phyloP scores from a whole-genome alignment of 768 basidiomycete species.

The Antrodiella citrinella region DNA sequence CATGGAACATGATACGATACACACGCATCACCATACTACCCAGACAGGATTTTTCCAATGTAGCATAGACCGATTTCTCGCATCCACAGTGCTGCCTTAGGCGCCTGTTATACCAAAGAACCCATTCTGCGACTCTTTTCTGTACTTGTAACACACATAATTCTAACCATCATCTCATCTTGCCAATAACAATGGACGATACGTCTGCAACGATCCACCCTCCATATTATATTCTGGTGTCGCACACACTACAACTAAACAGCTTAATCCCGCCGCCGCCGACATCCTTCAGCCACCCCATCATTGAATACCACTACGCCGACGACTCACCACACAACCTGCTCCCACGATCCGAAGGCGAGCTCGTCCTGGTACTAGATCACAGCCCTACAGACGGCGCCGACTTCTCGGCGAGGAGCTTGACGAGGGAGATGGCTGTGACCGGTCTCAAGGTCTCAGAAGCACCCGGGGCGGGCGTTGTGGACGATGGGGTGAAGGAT shows the following conservation, averaged over 20 bases:
- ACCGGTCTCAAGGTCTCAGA: slow-evolving; percentile 60
- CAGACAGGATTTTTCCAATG: neutral
- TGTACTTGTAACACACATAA: no score
- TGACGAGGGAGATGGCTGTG: slow-evolving; percentile 39
- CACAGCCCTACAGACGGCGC: slow-evolving; percentile 21
- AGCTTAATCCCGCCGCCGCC: slow-evolving; percentile 26
- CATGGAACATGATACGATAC: neutral
- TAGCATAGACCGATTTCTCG: neutral
- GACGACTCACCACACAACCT: slow-evolving; percentile 69
- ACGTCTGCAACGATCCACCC: slow-evolving; percentile 22
- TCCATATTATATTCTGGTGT: slow-evolving; percentile 65
- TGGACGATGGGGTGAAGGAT: slow-evolving; percentile 35
- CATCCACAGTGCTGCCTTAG: neutral
- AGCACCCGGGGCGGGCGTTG: slow-evolving; percentile 60
- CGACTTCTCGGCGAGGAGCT: slow-evolving; percentile 50
- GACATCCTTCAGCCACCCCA: slow-evolving; percentile 51
- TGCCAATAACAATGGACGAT: no score
- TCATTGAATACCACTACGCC: slow-evolving; percentile 74
- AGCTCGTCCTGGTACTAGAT: slow-evolving; percentile 62
- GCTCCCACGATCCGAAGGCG: slow-evolving; percentile 49
- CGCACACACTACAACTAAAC: slow-evolving; percentile 42
- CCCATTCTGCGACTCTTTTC: no score
- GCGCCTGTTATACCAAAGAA: no score
- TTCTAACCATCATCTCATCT: no score
- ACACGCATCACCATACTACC: no score